Conservation (phyloP, 495 filamentous ascomycete genomes). For the Aspergillus sparsus region DNA sequence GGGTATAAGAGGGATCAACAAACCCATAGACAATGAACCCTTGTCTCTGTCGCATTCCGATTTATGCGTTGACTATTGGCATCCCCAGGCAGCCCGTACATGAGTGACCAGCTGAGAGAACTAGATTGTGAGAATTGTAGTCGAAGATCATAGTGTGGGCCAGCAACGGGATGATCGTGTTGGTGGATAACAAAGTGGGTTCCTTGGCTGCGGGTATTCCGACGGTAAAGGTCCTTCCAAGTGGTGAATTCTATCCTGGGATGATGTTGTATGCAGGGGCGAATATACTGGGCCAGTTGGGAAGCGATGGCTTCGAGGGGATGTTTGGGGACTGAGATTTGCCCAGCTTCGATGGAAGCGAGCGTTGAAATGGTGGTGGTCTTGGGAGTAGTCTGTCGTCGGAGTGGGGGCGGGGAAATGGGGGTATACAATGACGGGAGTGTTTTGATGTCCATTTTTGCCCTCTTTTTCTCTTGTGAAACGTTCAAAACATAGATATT, state of each 20-base stretch:
- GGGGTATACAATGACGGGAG: neutral
- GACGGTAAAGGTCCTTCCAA: slow-evolving; percentile 55
- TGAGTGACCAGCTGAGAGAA: slow-evolving; percentile 63
- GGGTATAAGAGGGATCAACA: slow-evolving; percentile 9
- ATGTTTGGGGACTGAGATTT: slow-evolving; percentile 47
- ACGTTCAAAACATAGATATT: no score
- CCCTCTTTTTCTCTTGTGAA: no score
- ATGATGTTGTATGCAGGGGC: slow-evolving; percentile 14
- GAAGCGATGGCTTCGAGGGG: slow-evolving; percentile 55
- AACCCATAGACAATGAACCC: slow-evolving; percentile 68
- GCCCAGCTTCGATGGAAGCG: slow-evolving; percentile 60
- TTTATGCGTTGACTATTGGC: slow-evolving; percentile 57
- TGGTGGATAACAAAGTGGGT: slow-evolving; percentile 68
- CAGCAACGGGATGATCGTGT: slow-evolving; percentile 68
- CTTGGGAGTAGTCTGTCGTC: neutral
- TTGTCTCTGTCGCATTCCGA: slow-evolving; percentile 66
- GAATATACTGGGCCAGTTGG: slow-evolving; percentile 35
- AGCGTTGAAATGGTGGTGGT: slow-evolving; percentile 15
- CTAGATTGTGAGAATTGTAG: slow-evolving; percentile 67
- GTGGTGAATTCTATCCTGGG: slow-evolving; percentile 45
- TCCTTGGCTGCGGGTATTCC: slow-evolving; percentile 49
- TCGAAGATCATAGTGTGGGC: slow-evolving; percentile 64
- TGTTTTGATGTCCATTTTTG: no score
- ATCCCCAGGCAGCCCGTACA: slow-evolving; percentile 67
- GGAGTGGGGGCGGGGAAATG: neutral